Percentiles rank a stretch among this genome's conserved stretches.
Conservation (phyloP, 2,329 filamentous ascomycete genomes). For the Bimuria novae-zelandiae region DNA sequence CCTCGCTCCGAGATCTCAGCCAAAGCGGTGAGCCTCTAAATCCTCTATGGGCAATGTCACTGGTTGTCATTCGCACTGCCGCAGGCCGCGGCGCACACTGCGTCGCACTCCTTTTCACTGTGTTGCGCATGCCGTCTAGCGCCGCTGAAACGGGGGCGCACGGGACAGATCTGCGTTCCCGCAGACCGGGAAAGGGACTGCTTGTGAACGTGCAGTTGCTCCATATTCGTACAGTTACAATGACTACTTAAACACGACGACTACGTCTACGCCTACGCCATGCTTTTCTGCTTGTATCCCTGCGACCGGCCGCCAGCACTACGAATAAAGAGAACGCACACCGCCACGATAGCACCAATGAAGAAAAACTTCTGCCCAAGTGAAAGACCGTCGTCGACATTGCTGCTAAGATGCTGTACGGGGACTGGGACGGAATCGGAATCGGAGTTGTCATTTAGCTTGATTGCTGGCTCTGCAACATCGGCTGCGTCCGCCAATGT, state of each 20-base stretch:
- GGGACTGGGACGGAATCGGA: slow-evolving; percentile 23
- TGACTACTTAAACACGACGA: too few species aligned
- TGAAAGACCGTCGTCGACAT: slow-evolving; percentile 46
- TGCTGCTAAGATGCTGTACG: slow-evolving; percentile 14
- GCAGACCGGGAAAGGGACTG: slow-evolving; percentile 9
- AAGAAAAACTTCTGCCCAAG: slow-evolving; percentile 52
- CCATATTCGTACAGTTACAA: slow-evolving; percentile 7
- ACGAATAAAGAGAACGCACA: slow-evolving; percentile 49
- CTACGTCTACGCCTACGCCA: slow-evolving; percentile 46
- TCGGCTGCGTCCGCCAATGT: slow-evolving; percentile 24
- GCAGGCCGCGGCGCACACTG: slow-evolving; percentile 1
- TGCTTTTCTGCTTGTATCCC: slow-evolving; percentile 46
- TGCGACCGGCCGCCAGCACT: slow-evolving; percentile 29
- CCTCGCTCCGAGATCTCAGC: slow-evolving; percentile 2
- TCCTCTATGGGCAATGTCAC: slow-evolving; percentile 15
- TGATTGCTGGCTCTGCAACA: slow-evolving; percentile 32
- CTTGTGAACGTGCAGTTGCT: slow-evolving; percentile 20
- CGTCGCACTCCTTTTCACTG: neutral
- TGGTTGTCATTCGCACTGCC: slow-evolving; percentile 9
- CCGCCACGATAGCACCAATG: slow-evolving; percentile 49
- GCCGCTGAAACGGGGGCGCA: slow-evolving; percentile 9
- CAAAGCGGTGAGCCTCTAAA: slow-evolving; percentile 32
- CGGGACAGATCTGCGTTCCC: slow-evolving; percentile 12
- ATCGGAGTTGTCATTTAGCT: slow-evolving; percentile 26
- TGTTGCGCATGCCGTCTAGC: slow-evolving; percentile 2